Conservation (phyloP, 768 basidiomycete species). For the Rhizopogon salebrosus region DNA sequence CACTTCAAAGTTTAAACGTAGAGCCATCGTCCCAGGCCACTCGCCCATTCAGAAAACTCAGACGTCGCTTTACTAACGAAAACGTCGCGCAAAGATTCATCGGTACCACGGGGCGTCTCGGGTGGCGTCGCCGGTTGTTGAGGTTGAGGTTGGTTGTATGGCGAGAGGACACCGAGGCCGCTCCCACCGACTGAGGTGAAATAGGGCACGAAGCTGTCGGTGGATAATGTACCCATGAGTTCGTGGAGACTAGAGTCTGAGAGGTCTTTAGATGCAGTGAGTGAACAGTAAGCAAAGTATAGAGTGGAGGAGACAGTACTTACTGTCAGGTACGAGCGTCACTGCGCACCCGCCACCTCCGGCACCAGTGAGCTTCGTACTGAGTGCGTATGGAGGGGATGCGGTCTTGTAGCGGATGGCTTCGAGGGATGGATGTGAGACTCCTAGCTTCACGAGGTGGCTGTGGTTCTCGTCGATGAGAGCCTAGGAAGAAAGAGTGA, state of each 20-base stretch:
- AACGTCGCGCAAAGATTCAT: slow-evolving; percentile 9
- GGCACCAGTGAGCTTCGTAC: slow-evolving; percentile 95
- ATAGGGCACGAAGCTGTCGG: slow-evolving; percentile 75
- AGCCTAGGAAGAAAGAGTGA: slow-evolving; percentile 34
- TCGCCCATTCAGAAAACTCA: slow-evolving; percentile 32
- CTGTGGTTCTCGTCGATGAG: slow-evolving; percentile 88
- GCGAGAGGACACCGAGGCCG: slow-evolving; percentile 82
- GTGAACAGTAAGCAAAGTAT: not conserved
- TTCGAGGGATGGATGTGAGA: slow-evolving; percentile 89
- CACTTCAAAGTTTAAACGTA: slow-evolving; percentile 25
- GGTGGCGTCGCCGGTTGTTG: slow-evolving; percentile 24
- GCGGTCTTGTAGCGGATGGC: slow-evolving; percentile 68
- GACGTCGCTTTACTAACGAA: slow-evolving; percentile 23
- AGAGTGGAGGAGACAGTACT: slow-evolving; percentile 19
- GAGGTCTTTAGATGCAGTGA: slow-evolving; percentile 54
- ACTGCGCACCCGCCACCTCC: slow-evolving; percentile 99
- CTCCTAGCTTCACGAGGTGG: slow-evolving; percentile 78
- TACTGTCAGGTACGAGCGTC: slow-evolving; percentile 91
- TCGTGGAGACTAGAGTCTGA: slow-evolving; percentile 48
- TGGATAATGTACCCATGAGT: slow-evolving; percentile 46
- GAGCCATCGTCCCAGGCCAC: slow-evolving; percentile 32
- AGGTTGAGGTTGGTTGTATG: slow-evolving; percentile 39
- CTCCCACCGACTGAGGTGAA: slow-evolving; percentile 90
- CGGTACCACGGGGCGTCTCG: slow-evolving; percentile 8
- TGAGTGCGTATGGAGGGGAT: slow-evolving; percentile 59